A percentile compares a stretch with the other conserved stretches of the same genome.
Evolutionary conservation across 2,329 filamentous ascomycete species (phyloP).

Genomic region (Colletotrichum nymphaeae): DNA sequence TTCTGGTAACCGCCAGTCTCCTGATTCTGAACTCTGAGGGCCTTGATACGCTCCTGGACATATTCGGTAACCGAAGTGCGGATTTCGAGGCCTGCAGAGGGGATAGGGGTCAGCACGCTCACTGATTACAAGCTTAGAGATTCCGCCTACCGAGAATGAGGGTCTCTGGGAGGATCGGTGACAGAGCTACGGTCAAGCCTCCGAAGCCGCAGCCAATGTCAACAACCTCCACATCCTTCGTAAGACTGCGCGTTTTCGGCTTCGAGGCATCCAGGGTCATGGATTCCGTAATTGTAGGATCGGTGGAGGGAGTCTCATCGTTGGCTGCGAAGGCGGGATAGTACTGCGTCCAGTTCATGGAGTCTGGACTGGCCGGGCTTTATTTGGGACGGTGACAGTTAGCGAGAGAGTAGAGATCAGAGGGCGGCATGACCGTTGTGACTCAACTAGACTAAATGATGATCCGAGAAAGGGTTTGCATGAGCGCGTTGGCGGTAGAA

Average conservation of each 20-base stretch:
- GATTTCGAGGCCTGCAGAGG: slow-evolving; percentile 83
- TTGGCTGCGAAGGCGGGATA: slow-evolving; percentile 79
- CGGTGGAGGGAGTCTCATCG: not conserved
- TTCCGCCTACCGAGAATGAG: slow-evolving; percentile 79
- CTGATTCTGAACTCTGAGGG: slow-evolving; percentile 76
- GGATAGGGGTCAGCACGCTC: slow-evolving; percentile 27
- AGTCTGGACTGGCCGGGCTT: slow-evolving; percentile 80
- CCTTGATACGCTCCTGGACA: slow-evolving; percentile 87
- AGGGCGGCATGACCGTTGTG: not conserved
- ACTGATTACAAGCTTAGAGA: not conserved
- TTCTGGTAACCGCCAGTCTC: slow-evolving; percentile 78
- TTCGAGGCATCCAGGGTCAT: slow-evolving; percentile 34
- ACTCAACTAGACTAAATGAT: slow-evolving; percentile 83
- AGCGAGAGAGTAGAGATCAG: slow-evolving; percentile 1
- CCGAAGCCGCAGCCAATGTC: slow-evolving; percentile 99
- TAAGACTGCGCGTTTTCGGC: slow-evolving; percentile 52
- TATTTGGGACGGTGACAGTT: not conserved
- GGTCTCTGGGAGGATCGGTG: slow-evolving; percentile 82
- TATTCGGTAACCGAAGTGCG: slow-evolving; percentile 90
- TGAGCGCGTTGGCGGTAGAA: slow-evolving; percentile 97
- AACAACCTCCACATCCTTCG: slow-evolving; percentile 85
- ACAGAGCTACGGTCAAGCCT: slow-evolving; percentile 86
- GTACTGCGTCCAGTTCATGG: slow-evolving; percentile 92
- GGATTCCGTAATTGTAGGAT: not conserved
- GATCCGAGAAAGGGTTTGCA: slow-evolving; percentile 98